A percentile compares a stretch with the other conserved stretches of the same genome.
Evolutionary conservation across 352 stramenopile genomes (phyloP).

Genomic region (Phytophthora parvispora): DNA sequence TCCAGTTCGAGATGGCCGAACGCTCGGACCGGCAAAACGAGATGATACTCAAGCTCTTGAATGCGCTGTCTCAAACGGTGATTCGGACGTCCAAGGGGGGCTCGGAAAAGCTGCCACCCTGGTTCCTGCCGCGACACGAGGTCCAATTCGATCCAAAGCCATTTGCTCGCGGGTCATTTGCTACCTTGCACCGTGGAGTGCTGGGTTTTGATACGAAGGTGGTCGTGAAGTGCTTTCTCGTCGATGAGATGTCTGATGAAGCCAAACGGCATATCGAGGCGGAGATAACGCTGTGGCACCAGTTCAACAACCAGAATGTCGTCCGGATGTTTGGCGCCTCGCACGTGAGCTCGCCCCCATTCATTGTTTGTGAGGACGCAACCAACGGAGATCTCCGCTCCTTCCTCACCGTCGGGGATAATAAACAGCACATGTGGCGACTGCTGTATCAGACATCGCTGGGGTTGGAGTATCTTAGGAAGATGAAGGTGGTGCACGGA

Average conservation of each 20-base stretch:
- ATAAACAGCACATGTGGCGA: conserved; percentile 15
- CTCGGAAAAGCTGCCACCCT: not conserved
- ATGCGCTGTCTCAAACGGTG: not conserved
- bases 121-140: conserved; percentile 20
- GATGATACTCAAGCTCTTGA: conserved; percentile 1
- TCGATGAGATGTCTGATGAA: conserved; percentile 3
- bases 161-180: conserved; percentile 31
- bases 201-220: conserved; percentile 27
- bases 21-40: not conserved
- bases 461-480: conserved; percentile 44
- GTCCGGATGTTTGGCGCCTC: conserved; percentile 38
- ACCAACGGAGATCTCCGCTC: conserved; percentile 15
- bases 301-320: conserved; percentile 38
- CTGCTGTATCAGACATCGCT: conserved; percentile 33
- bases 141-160: conserved; percentile 2
- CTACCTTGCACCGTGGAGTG: conserved; percentile 17
- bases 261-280: conserved; percentile 3
- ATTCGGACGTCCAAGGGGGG: not conserved
- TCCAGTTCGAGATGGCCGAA: conserved; percentile 3
- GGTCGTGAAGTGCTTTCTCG: conserved; percentile 37
- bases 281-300: conserved; percentile 30
- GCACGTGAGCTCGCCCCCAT: conserved; percentile 28
- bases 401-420: not conserved
- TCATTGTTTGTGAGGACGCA: conserved; percentile 35
- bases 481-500: conserved; percentile 8